Base-by-base conservation (phyloP, 2,329 filamentous ascomycete species). In the Ophiostoma australiae region DNA sequence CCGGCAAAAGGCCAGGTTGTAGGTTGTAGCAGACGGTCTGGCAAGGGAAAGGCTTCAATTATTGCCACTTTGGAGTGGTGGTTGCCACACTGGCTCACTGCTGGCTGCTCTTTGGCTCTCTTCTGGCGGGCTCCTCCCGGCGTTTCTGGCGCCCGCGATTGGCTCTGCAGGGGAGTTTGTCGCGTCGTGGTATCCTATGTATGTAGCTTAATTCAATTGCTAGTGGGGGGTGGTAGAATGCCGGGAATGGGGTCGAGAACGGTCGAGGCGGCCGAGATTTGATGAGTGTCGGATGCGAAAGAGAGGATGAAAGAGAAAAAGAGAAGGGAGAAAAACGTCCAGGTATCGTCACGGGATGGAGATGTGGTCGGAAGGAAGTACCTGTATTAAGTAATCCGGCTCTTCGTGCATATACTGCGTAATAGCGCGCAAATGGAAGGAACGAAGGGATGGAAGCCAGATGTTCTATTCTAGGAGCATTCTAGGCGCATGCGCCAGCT, bases 161-260 rank as follows among this genome's bases (percentile, higher is more conserved):
- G 70, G 70, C 61, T 37, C 44, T 55, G 44, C 52, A n/a, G 69
- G 27, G 67, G 44, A 23, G 17, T 39, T 33, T 73, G 76, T 76
- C 74, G 72, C 72, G 74, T 71, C 37, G 68, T 69, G 61, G 55
- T 71, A 48, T 68, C 58, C 27, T 71, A 31, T 31, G 27, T 31
- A 31, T 31, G 27, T 31, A 31, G 58, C 67, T 39, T 66, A 48
- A 48, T 23, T 41, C 23, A 33, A 41, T 69, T n/a, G 27, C 37
- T 48, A 41, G 44, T 61, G 31, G 27, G 13, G 65, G 61, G 35
- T 33, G 37, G 55, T 20, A 48, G 39, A 31, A 31, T 35, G n/a
- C 37, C n/a, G 27, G 67, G 27, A 27, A 58, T 33, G 67, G 58
- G 61, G 55, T 39, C 44, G 35, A 39, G 37, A 20, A 20, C 10